These are phyloP conservation scores for Trypanosomatidae sp. DNA, from an alignment of 208 protist species.

Conservation along the genomic window DNA sequence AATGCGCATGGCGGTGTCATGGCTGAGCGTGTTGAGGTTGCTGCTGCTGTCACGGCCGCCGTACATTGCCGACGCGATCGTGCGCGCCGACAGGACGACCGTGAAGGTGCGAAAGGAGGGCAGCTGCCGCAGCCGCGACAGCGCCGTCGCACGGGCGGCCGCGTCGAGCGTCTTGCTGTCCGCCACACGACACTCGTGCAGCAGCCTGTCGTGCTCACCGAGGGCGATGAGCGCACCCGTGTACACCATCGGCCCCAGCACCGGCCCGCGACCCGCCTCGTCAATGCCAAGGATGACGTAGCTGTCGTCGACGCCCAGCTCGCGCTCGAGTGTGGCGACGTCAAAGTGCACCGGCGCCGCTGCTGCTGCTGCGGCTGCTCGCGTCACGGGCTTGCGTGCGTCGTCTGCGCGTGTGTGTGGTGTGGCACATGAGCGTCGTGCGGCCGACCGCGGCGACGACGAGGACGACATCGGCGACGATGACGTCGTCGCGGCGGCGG, in stretches of 20 bases:
- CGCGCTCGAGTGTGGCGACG: background rate
- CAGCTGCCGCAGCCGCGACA: slow-evolving; percentile 36
- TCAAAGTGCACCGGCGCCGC: background rate
- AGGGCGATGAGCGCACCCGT: slow-evolving; percentile 60
- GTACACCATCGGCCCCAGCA: slow-evolving; percentile 94
- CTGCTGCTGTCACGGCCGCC: slow-evolving; percentile 49
- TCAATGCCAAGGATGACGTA: slow-evolving; percentile 87
- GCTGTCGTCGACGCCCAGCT: slow-evolving; percentile 2
- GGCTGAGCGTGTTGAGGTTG: slow-evolving; percentile 84
- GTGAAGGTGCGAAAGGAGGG: slow-evolving; percentile 56
- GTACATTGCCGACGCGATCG: slow-evolving; percentile 70
- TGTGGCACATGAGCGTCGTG: too few species aligned
- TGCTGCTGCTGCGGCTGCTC: background rate
- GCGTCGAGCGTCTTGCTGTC: slow-evolving; percentile 80
- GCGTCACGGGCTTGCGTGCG: background rate
- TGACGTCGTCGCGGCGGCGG: too few species aligned
- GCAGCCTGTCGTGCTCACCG: slow-evolving; percentile 55
- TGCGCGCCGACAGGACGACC: slow-evolving; percentile 28
- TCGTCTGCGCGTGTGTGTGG: background rate
- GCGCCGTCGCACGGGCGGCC: slow-evolving; percentile 27
- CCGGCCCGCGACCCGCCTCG: slow-evolving; percentile 91
- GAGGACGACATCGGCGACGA: too few species aligned
- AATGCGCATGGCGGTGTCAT: slow-evolving; percentile 72
- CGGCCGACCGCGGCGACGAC: too few species aligned
- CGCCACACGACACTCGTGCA: slow-evolving; percentile 63